Evolutionary conservation across 106 monocot species (phyloP).

Genomic region (Agapanthus africanus): DNA sequence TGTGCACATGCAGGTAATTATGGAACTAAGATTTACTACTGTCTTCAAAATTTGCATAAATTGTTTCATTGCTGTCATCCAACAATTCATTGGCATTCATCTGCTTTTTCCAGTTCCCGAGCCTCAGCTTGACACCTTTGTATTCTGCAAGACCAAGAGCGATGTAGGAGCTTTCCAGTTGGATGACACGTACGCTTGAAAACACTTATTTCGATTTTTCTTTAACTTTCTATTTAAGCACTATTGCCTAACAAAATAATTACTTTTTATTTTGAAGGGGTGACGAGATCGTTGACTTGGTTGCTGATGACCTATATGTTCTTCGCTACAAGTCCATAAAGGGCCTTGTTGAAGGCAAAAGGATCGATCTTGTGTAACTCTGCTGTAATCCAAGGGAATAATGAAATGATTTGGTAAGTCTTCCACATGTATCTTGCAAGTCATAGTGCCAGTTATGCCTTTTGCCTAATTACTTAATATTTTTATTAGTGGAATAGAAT

Average conservation of each 20-base stretch:
- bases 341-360: constrained; percentile 69
- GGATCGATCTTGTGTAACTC: constrained; percentile 64
- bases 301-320: constrained; percentile 82
- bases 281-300: constrained; percentile 84
- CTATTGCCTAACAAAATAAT: background rate
- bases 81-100: background rate
- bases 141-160: constrained; percentile 88
- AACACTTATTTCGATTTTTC: background rate
- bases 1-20: too few relatives aligned
- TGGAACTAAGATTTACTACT: background rate
- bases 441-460: too few relatives aligned
- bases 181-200: constrained; percentile 65
- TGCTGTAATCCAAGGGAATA: background rate
- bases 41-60: background rate
- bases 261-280: constrained; percentile 44
- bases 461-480: too few relatives aligned
- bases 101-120: constrained; percentile 76
- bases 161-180: constrained; percentile 91
- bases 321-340: constrained; percentile 96
- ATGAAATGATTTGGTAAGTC: background rate
- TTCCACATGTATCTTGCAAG: background rate
- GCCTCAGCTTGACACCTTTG: constrained; percentile 88
- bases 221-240: background rate
- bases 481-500: too few relatives aligned
- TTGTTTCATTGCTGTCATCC: background rate